Evolutionary conservation across 179 eudicot species (phyloP).

Genomic region (Patellifolia procumbens): DNA sequence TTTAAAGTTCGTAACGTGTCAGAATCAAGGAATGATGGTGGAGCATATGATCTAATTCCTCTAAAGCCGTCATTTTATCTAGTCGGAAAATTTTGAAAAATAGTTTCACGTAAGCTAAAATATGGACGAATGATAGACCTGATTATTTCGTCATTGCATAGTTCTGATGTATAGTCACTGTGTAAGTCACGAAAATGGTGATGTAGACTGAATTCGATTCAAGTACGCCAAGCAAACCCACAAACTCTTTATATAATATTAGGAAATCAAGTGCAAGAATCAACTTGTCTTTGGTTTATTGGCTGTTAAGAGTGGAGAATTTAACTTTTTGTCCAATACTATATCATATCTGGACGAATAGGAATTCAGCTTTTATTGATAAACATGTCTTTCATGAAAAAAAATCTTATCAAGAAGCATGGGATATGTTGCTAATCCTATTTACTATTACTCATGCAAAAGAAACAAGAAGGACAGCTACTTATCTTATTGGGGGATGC

Average conservation of each 20-base stretch:
- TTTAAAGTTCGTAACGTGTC: too few species aligned
- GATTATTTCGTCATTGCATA: too few species aligned
- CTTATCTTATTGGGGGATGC: constrained; percentile 22
- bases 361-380: constrained; percentile 40
- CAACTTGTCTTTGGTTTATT: constrained; percentile 25
- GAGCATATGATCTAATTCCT: too few species aligned
- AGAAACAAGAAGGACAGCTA: constrained; percentile 26
- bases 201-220: too few species aligned
- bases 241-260: background rate
- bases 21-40: too few species aligned
- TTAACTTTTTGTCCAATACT: constrained; percentile 17
- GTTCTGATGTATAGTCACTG: too few species aligned
- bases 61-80: too few species aligned
- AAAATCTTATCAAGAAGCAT: constrained; percentile 25
- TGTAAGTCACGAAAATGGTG: too few species aligned
- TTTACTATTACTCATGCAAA: constrained; percentile 21
- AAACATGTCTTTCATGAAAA: constrained; percentile 20
- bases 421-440: constrained; percentile 21
- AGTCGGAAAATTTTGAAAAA: too few species aligned
- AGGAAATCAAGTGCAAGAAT: constrained; percentile 26
- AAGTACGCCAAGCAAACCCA: too few species aligned
- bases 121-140: too few species aligned
- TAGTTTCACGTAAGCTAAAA: too few species aligned
- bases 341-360: constrained; percentile 43
- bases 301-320: constrained; percentile 35